phyloP scores from a whole-genome alignment of 345 rosid genomes.

The Balakata baccata region DNA sequence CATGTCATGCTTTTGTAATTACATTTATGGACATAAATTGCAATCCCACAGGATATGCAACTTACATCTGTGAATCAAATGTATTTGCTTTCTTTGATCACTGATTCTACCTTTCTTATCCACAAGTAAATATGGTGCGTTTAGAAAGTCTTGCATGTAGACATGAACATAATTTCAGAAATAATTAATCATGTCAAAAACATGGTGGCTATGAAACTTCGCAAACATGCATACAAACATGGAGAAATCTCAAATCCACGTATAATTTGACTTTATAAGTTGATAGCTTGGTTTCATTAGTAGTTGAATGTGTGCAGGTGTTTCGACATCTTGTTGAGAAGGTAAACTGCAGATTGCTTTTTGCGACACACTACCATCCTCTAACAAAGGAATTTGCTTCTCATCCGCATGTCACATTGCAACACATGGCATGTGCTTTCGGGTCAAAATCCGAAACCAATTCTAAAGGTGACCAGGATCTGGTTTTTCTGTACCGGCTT shows the following conservation, averaged over 20 bases:
- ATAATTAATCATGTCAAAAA: too few species aligned
- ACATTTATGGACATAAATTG: not conserved
- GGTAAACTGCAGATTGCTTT: constrained; percentile 77
- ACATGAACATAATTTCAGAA: too few species aligned
- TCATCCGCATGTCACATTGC: constrained; percentile 71
- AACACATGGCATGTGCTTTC: constrained; percentile 90
- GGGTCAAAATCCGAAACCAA: constrained; percentile 31
- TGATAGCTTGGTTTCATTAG: constrained; percentile 5
- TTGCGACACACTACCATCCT: constrained; percentile 93
- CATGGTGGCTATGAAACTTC: too few species aligned
- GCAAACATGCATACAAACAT: too few species aligned
- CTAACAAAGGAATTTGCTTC: constrained; percentile 88
- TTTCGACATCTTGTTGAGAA: constrained; percentile 89
- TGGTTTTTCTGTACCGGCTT: constrained; percentile 75
- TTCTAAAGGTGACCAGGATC: constrained; percentile 41
- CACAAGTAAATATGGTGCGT: too few species aligned
- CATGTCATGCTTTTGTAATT: not conserved
- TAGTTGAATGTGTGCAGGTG: constrained; percentile 42
- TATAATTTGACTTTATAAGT: not conserved
- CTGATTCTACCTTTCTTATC: too few species aligned
- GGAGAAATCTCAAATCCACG: too few species aligned
- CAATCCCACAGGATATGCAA: not conserved
- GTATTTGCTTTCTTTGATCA: not conserved
- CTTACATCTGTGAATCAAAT: too few species aligned
- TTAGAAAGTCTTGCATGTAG: too few species aligned